These are phyloP conservation scores for Pseudopediastrum boryanum DNA, from an alignment of 139 green algal species.

Conservation along the genomic window DNA sequence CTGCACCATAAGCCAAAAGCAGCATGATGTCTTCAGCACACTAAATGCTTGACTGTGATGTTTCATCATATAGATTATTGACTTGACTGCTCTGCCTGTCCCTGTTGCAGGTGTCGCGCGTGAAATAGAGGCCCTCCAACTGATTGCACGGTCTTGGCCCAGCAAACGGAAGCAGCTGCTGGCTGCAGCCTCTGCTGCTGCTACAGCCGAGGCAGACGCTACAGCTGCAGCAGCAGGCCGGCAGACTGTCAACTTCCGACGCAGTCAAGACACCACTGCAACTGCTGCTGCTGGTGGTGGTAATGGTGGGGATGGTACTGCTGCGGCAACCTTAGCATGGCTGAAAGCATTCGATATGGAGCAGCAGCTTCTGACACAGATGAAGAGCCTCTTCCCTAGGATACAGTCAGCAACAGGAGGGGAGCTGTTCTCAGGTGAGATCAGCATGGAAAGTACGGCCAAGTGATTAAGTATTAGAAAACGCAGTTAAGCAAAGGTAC, in stretches of 20 bases:
- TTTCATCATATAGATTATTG: background rate
- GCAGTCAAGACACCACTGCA: background rate
- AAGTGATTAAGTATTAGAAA: too few relatives aligned
- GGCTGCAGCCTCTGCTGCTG: background rate
- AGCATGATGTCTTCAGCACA: too few relatives aligned
- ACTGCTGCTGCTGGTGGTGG: background rate
- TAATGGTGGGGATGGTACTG: too few relatives aligned
- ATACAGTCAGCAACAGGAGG: conserved; percentile 21
- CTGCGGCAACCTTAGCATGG: conserved; percentile 39
- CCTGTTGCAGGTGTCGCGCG: conserved; percentile 45
- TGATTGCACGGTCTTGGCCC: conserved; percentile 35
- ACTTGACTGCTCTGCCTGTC: background rate
- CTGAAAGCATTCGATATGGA: conserved; percentile 54
- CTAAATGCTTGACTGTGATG: background rate
- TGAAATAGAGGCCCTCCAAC: conserved; percentile 43
- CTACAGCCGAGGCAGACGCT: background rate
- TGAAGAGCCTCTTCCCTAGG: conserved; percentile 32
- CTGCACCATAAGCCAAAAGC: too few relatives aligned
- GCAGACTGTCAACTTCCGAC: background rate
- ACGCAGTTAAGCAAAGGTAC: too few relatives aligned
- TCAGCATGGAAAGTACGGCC: too few relatives aligned
- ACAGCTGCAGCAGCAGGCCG: background rate
- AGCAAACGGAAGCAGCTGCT: conserved; percentile 20
- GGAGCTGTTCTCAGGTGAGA: conserved; percentile 44
- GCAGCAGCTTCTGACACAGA: conserved; percentile 45